Conservation (phyloP, 768 basidiomycete genomes). For the Suillus alpinus region DNA sequence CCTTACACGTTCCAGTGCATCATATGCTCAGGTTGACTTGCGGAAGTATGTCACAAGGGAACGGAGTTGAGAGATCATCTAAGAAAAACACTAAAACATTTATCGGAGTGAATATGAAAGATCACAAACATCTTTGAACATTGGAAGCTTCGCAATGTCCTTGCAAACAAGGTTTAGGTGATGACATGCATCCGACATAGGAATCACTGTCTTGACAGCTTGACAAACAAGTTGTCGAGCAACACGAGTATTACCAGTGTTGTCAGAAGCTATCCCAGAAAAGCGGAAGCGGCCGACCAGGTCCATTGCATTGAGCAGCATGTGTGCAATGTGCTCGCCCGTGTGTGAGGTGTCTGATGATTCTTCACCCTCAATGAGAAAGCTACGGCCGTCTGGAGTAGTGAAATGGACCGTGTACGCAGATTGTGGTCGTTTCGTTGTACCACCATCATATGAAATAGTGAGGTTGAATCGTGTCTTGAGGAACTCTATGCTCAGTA, state of each 20-base stretch:
- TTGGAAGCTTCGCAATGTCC: no score
- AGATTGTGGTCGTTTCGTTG: constrained; percentile 22
- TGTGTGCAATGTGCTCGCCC: constrained; percentile 22
- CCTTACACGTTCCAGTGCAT: no score
- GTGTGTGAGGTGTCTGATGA: constrained; percentile 29
- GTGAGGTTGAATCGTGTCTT: constrained; percentile 8
- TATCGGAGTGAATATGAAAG: no score
- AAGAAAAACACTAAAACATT: no score
- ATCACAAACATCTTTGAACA: no score
- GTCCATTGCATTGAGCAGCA: constrained; percentile 16
- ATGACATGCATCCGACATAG: no score
- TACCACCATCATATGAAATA: constrained; percentile 27
- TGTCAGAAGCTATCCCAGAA: constrained; percentile 22
- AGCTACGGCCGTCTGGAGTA: constrained; percentile 24
- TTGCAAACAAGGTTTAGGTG: no score
- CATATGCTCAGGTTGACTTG: no score
- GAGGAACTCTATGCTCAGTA: no score
- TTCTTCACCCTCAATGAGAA: constrained; percentile 25
- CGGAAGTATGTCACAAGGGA: no score
- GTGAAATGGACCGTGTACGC: constrained; percentile 33
- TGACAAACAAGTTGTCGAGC: constrained; percentile 9
- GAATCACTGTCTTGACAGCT: constrained; percentile 10
- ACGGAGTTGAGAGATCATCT: no score
- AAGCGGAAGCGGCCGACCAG: constrained; percentile 12
- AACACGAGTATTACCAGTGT: constrained; percentile 25